Conservation (phyloP, 202 grass and related monocot genomes). For the Saccharum hybrid region DNA sequence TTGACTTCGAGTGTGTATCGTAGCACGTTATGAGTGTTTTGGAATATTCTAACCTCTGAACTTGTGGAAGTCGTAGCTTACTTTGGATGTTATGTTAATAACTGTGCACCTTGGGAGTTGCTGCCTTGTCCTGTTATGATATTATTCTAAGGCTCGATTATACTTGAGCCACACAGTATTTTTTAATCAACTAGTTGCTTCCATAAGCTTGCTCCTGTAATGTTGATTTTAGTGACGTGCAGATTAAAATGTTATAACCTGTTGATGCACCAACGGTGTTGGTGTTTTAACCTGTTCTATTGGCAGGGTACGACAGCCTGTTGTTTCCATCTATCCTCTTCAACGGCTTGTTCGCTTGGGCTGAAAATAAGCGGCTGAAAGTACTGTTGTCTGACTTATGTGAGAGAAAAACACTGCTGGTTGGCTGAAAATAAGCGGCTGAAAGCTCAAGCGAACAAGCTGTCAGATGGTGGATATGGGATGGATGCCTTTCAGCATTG, state of each 20-base stretch:
- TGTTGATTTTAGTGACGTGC: too few relatives aligned
- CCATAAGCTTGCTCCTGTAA: too few relatives aligned
- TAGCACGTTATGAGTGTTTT: neutral
- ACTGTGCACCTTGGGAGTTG: neutral
- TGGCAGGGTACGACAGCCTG: constrained; percentile 87
- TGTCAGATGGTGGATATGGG: constrained; percentile 78
- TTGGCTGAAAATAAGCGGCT: too few relatives aligned
- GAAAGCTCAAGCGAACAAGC: too few relatives aligned
- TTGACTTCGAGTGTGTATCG: too few relatives aligned
- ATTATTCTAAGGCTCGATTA: neutral
- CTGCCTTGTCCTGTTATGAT: neutral
- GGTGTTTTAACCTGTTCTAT: constrained; percentile 35
- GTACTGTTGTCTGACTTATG: too few relatives aligned
- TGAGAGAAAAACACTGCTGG: too few relatives aligned
- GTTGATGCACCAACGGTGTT: constrained; percentile 14
- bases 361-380: too few relatives aligned
- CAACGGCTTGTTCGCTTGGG: neutral
- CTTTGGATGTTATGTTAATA: neutral
- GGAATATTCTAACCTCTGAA: neutral
- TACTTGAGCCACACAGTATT: too few relatives aligned
- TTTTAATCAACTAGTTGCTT: too few relatives aligned
- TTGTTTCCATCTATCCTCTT: constrained; percentile 85
- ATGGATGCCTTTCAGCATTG: constrained; percentile 82
- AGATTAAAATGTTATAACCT: too few relatives aligned
- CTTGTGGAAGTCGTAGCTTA: neutral